phyloP scores from a whole-genome alignment of 768 basidiomycete species.

The Hemileccinum rubropunctum region DNA sequence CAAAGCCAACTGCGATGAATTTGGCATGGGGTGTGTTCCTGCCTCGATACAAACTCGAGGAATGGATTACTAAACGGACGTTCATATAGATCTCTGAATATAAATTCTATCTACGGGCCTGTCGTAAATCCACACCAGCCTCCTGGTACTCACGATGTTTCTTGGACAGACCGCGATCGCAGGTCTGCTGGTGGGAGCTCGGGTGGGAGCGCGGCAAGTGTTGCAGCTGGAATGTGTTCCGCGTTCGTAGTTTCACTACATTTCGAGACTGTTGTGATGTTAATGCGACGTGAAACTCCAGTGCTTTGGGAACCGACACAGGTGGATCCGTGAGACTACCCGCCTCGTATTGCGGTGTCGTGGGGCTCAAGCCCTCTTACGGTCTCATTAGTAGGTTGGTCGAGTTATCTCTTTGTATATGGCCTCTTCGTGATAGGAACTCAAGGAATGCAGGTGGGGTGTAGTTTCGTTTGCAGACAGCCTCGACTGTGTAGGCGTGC shows the following conservation, averaged over 20 bases:
- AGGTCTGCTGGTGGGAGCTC: conserved; percentile 90
- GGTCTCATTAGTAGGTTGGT: conserved; percentile 81
- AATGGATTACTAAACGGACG: not conserved
- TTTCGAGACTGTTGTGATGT: not conserved
- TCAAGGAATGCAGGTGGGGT: conserved; percentile 63
- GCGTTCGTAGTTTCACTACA: conserved; percentile 54
- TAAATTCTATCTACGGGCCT: conserved; percentile 69
- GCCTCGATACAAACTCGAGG: not conserved
- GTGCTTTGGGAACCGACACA: conserved; percentile 91
- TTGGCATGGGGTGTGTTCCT: conserved; percentile 90
- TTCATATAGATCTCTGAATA: conserved; percentile 65
- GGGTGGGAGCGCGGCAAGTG: conserved; percentile 93
- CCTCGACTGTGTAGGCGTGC: conserved; percentile 88
- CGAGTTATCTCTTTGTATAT: no score
- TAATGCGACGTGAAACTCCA: conserved; percentile 2
- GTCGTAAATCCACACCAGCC: conserved; percentile 71
- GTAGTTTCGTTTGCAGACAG: conserved; percentile 93
- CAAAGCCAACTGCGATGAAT: conserved; percentile 96
- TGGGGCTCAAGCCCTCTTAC: conserved; percentile 94
- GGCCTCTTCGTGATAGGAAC: not conserved
- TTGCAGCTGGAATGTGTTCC: conserved; percentile 78
- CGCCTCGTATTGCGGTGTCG: conserved; percentile 89
- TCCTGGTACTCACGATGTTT: conserved; percentile 5
- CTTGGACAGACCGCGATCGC: conserved; percentile 33
- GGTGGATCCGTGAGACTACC: conserved; percentile 93